phyloP scores from a whole-genome alignment of 768 basidiomycete genomes.

The Cubamyces sp. region DNA sequence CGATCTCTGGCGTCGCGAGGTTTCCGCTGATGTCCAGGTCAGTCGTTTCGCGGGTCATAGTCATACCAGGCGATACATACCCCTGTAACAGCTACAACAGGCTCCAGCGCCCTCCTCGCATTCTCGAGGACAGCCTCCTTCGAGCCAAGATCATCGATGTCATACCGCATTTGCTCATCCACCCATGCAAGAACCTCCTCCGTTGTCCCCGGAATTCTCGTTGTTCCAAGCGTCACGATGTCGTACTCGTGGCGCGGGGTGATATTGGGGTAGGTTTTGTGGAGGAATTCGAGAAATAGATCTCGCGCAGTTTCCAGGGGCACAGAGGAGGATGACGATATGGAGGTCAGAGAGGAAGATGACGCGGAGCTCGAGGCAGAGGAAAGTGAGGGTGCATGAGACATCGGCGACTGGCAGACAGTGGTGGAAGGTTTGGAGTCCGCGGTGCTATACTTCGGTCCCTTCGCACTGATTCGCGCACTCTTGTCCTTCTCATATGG shows the following conservation, averaged over 20 bases:
- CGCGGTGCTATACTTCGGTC: background rate
- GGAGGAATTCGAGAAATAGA: background rate
- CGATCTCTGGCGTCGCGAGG: background rate
- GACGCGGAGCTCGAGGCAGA: background rate
- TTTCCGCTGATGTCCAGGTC: background rate
- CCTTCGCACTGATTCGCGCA: background rate
- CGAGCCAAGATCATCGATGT: background rate
- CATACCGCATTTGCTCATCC: background rate
- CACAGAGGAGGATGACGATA: background rate
- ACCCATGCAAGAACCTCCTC: background rate
- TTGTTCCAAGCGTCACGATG: background rate
- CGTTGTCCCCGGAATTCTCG: background rate
- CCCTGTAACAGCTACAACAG: background rate
- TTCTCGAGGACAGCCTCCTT: background rate
- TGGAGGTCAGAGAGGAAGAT: background rate
- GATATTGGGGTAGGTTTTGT: background rate
- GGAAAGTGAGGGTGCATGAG: background rate
- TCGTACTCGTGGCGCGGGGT: background rate
- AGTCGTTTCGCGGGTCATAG: background rate
- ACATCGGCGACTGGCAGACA: background rate
- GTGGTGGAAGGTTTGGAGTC: background rate
- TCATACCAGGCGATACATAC: background rate
- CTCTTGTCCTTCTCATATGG: background rate
- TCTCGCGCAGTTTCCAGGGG: background rate
- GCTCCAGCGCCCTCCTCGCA: background rate